Evolutionary conservation across 768 basidiomycete species (phyloP).

Genomic region (Tylopilus subfusipes): DNA sequence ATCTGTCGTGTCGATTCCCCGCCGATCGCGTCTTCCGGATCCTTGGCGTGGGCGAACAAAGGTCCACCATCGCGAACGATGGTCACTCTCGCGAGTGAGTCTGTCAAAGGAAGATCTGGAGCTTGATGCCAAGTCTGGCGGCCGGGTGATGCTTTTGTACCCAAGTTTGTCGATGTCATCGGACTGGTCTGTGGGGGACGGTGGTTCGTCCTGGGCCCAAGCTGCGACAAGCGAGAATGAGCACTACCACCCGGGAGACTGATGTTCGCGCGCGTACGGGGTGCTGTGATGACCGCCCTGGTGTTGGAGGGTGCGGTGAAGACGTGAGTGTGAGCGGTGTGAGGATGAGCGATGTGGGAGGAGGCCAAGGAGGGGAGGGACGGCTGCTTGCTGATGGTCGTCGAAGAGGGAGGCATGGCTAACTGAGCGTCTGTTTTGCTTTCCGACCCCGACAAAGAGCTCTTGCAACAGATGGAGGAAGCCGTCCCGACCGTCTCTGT

Average conservation of each 20-base stretch:
- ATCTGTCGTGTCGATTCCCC: background rate
- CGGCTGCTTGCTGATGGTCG: constrained; percentile 14
- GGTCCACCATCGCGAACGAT: constrained; percentile 66
- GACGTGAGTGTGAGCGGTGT: constrained; percentile 24
- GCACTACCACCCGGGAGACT: background rate
- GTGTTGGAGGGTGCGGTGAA: constrained; percentile 38
- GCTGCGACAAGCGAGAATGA: constrained; percentile 40
- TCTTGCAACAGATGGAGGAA: constrained; percentile 52
- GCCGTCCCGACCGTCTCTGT: constrained; percentile 69
- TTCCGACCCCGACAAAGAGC: constrained; percentile 19
- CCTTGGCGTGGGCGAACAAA: constrained; percentile 59
- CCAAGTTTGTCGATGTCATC: constrained; percentile 36
- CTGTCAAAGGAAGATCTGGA: constrained; percentile 41
- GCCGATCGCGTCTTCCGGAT: constrained; percentile 6
- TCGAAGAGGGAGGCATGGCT: constrained; percentile 18
- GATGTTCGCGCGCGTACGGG: constrained; percentile 48
- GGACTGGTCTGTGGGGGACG: constrained; percentile 54
- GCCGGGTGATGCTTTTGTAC: constrained; percentile 35
- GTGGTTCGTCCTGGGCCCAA: constrained; percentile 83
- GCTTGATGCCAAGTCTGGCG: constrained; percentile 50
- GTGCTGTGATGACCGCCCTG: constrained; percentile 59
- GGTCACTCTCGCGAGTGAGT: constrained; percentile 31
- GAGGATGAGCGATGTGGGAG: constrained; percentile 29
- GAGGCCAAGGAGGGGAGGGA: constrained; percentile 27
- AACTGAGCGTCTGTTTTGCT: constrained; percentile 10